A percentile compares a stretch with the other conserved stretches of the same genome.
These are phyloP conservation scores for Colletotrichum tofieldiae DNA, from an alignment of 2,329 filamentous ascomycete genomes.

Conservation along the genomic window DNA sequence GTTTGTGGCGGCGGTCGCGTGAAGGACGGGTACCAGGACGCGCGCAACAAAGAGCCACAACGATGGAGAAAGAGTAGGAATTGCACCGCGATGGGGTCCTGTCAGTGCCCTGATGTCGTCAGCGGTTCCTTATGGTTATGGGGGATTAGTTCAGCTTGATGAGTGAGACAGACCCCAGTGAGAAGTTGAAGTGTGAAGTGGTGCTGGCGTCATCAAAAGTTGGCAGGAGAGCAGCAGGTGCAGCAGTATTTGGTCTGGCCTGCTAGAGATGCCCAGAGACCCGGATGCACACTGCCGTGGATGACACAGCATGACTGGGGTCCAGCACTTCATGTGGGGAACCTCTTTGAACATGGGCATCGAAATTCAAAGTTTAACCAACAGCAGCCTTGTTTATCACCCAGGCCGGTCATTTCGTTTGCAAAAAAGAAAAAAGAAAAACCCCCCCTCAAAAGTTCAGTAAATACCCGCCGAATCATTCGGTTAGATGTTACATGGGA, in stretches of 20 bases:
- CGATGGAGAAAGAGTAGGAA: background rate
- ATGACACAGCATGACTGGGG: conserved; percentile 27
- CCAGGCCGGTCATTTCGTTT: background rate
- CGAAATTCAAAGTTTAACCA: background rate
- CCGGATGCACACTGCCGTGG: conserved; percentile 36
- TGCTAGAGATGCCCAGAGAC: conserved; percentile 26
- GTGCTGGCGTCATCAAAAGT: conserved; percentile 33
- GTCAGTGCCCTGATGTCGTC: background rate
- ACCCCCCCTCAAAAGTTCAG: no score
- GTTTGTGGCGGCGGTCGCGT: conserved; percentile 31
- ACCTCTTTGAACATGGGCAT: background rate
- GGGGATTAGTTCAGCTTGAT: conserved; percentile 15
- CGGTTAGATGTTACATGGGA: background rate
- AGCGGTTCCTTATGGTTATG: conserved; percentile 21
- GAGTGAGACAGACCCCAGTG: conserved; percentile 29
- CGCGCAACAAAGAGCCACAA: conserved; percentile 4
- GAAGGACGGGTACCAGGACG: background rate
- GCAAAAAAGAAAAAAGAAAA: no score
- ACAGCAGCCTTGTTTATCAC: background rate
- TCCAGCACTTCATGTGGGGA: conserved; percentile 14
- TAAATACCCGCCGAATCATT: background rate
- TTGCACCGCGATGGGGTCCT: background rate
- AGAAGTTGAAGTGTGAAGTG: conserved; percentile 24
- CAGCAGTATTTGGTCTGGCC: conserved; percentile 2
- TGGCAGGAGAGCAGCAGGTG: background rate